Conservation (phyloP, 2,329 filamentous ascomycete species). For the Neofusicoccum kwambonambiense region DNA sequence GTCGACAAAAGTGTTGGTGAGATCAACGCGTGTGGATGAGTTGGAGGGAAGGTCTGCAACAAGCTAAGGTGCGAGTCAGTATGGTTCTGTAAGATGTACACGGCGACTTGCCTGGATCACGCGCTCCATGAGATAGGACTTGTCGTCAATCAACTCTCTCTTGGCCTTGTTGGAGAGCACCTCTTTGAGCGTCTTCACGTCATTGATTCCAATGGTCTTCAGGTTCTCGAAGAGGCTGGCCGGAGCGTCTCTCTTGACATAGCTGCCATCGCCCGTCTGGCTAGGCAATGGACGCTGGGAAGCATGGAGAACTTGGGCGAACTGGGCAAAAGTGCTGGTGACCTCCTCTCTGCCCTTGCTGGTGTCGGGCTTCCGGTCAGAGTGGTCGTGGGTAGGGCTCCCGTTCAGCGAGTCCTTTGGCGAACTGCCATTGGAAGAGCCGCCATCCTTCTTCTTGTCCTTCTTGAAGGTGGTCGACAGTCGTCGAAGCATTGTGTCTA, state of each 20-base stretch:
- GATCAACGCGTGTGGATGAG: slow-evolving; percentile 21
- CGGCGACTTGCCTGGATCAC: slow-evolving; percentile 57
- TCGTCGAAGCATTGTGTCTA: slow-evolving; percentile 19
- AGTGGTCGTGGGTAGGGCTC: slow-evolving; percentile 13
- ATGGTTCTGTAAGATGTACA: neutral
- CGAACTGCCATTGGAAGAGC: slow-evolving; percentile 16
- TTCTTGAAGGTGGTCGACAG: slow-evolving; percentile 22
- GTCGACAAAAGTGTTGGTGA: slow-evolving; percentile 23
- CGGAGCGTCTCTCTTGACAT: slow-evolving; percentile 45
- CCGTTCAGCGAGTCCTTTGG: slow-evolving; percentile 6
- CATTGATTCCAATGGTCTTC: slow-evolving; percentile 53
- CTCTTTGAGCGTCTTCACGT: slow-evolving; percentile 48
- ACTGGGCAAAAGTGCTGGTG: slow-evolving; percentile 19
- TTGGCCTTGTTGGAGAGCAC: slow-evolving; percentile 62
- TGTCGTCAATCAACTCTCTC: slow-evolving; percentile 68
- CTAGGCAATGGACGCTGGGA: slow-evolving; percentile 21
- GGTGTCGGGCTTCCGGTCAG: slow-evolving; percentile 21
- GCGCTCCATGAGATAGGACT: slow-evolving; percentile 73
- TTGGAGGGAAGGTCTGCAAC: slow-evolving; percentile 14
- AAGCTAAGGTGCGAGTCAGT: neutral
- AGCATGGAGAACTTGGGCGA: slow-evolving; percentile 22
- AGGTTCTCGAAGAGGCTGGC: slow-evolving; percentile 56
- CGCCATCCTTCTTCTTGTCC: slow-evolving; percentile 22
- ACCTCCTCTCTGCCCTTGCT: slow-evolving; percentile 18
- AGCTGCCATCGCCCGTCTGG: slow-evolving; percentile 30